Evolutionary conservation across 2,329 filamentous ascomycete genomes (phyloP), one percentile per base, ranked within the genome.

Genomic region (Phialophora expanda): DNA sequence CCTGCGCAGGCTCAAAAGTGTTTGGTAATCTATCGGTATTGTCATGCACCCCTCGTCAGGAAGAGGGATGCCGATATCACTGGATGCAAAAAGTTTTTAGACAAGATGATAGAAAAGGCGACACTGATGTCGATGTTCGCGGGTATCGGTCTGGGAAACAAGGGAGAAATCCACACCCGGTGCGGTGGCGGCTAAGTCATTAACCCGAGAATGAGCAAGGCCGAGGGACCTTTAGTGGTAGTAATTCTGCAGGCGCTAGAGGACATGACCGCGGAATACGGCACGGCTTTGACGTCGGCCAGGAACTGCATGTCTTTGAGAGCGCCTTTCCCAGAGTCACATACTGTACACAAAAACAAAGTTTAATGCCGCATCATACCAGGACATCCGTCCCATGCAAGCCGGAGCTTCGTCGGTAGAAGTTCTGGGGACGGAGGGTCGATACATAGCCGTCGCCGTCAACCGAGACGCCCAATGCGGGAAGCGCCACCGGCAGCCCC

Each of bases 1-100:
- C 17, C n/a, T 55, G 51, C 28, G 51, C 26, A 20, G n/a, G 17
- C 26, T 28, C 24, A 9, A 30, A 34, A 30, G 48, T 17, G 22
- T 51, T 20, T 28, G 48, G 50, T 41, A 53, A 22, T 44, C 4
- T 41, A n/a, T 26, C 6, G 14, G 41, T 22, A 24, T 34, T 30
- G 44, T 30, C 11, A 51, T 11, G 30, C n/a, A 32, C 7, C 26
- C 28, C 28, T 34, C 20, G 30, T 22, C 22, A 12, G 38, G 5
- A 44, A 44, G 38, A 44, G 14, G 38, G 17, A 44, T 7, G 17
- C 38, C 38, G 38, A 20, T n/a, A n/a, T 51, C 22, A 51, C 46
- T 28, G 14, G 41, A 34, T 14, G 24, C 44, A 32, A 59, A 59
- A 59, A 14, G 44, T 26, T 20, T 59, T 28, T 59, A 50, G 56